These are phyloP conservation scores for Ogataea naganishii DNA, from an alignment of 805 yeast species.

Conservation along the genomic window DNA sequence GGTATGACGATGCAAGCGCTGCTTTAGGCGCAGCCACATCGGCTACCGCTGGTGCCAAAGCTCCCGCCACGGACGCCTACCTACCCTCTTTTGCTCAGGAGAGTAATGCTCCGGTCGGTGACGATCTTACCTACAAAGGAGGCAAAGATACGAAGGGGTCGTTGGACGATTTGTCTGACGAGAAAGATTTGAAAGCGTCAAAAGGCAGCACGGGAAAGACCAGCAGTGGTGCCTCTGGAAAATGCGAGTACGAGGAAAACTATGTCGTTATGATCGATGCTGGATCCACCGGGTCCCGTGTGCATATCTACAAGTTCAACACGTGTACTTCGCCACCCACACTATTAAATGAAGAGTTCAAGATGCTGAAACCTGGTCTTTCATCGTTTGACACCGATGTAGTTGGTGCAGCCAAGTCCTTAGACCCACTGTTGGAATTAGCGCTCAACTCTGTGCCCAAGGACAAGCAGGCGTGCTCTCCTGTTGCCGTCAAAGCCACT, in stretches of 20 bases:
- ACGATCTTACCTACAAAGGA: too few species aligned
- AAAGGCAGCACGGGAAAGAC: too few species aligned
- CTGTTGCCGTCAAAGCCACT: constrained; percentile 94
- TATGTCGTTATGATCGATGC: constrained; percentile 95
- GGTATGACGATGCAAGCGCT: constrained; percentile 3
- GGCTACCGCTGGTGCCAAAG: constrained; percentile 14
- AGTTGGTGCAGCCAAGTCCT: constrained; percentile 78
- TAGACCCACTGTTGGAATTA: constrained; percentile 69
- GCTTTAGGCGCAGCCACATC: constrained; percentile 14
- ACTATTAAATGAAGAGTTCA: constrained; percentile 69
- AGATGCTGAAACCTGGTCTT: constrained; percentile 89
- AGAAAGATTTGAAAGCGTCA: too few species aligned
- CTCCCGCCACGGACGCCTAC: constrained; percentile 1
- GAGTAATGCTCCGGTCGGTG: constrained; percentile 1
- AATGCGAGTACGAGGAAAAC: constrained; percentile 37
- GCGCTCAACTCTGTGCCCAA: constrained; percentile 78
- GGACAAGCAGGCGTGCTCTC: constrained; percentile 69
- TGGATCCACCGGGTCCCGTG: constrained; percentile 95
- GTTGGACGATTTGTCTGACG: too few species aligned
- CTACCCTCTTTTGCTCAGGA: constrained; percentile 3
- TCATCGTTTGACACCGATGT: constrained; percentile 78
- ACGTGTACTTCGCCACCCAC: constrained; percentile 79
- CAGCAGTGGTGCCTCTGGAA: too few species aligned
- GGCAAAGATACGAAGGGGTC: too few species aligned
- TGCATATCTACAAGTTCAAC: constrained; percentile 89